Percentiles rank a stretch among this genome's conserved stretches.
Evolutionary conservation across 768 basidiomycete genomes (phyloP).

Genomic region (Naematelia aurantialba): DNA sequence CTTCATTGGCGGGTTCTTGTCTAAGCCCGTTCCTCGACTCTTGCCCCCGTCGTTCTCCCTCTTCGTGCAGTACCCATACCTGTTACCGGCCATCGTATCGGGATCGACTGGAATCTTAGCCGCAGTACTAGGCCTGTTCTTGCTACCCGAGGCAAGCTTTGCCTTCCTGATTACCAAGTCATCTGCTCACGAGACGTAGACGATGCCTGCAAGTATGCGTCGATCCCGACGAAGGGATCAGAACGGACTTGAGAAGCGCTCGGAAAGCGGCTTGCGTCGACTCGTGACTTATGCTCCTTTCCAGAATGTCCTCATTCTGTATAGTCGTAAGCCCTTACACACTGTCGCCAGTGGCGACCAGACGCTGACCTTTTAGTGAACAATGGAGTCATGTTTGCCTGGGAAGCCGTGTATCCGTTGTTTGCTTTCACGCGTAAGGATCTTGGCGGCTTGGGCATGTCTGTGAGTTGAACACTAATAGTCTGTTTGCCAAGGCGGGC

Average conservation of each 20-base stretch:
- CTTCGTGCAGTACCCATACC: slow-evolving; percentile 29
- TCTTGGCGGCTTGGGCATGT: slow-evolving; percentile 32
- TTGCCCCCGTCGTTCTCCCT: slow-evolving; percentile 22
- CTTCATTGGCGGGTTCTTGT: slow-evolving; percentile 32
- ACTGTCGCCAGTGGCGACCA: not conserved
- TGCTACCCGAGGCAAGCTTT: slow-evolving; percentile 24
- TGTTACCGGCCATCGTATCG: slow-evolving; percentile 27
- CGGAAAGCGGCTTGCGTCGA: slow-evolving; percentile 12
- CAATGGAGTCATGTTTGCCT: slow-evolving; percentile 28
- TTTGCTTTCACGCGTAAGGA: slow-evolving; percentile 34
- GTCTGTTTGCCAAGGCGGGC: not conserved
- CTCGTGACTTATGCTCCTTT: slow-evolving; percentile 27
- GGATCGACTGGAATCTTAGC: slow-evolving; percentile 22
- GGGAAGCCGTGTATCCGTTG: slow-evolving; percentile 37
- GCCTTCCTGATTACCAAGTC: not conserved
- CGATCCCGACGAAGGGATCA: not conserved
- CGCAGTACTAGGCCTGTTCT: slow-evolving; percentile 7
- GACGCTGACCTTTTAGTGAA: slow-evolving; percentile 15
- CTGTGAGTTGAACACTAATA: slow-evolving; percentile 17
- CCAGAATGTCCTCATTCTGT: slow-evolving; percentile 28
- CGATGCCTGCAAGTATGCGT: slow-evolving; percentile 16
- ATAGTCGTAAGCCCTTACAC: slow-evolving; percentile 26
- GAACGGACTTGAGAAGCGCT: slow-evolving; percentile 5
- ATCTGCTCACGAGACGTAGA: slow-evolving; percentile 12
- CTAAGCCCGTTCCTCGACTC: slow-evolving; percentile 27